Evolutionary conservation across 2,329 filamentous ascomycete species (phyloP).

Genomic region (Onygena corvina): DNA sequence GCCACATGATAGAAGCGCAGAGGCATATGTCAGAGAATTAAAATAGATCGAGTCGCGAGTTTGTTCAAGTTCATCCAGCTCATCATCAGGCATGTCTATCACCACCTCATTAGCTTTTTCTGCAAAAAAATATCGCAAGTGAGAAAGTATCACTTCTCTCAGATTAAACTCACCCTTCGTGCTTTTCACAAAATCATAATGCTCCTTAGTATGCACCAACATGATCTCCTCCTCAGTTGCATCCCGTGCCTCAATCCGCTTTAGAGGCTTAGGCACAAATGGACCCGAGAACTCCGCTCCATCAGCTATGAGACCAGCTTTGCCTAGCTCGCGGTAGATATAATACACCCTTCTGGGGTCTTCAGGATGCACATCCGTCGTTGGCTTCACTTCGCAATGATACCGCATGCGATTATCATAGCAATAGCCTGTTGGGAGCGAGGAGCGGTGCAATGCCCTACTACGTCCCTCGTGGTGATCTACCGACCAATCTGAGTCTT

Average conservation of each 20-base stretch:
- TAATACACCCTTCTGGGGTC: conserved; percentile 84
- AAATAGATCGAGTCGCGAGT: conserved; percentile 71
- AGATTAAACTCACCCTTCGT: conserved; percentile 33
- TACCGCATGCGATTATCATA: conserved; percentile 95
- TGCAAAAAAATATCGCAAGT: not conserved
- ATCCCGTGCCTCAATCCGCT: conserved; percentile 62
- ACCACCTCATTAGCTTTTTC: not conserved
- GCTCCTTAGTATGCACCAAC: conserved; percentile 62
- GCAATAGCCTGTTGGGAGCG: conserved; percentile 62
- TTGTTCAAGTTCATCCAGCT: conserved; percentile 57
- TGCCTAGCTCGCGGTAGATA: conserved; percentile 81
- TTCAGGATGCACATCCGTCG: conserved; percentile 72
- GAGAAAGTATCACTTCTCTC: not conserved
- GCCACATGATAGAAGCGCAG: conserved; percentile 72
- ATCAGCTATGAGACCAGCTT: conserved; percentile 60
- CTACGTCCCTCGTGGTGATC: conserved; percentile 23
- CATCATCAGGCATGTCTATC: conserved; percentile 40
- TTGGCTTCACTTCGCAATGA: conserved; percentile 68
- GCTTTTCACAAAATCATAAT: conserved; percentile 65
- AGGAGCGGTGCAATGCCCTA: conserved; percentile 34
- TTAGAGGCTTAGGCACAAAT: conserved; percentile 43
- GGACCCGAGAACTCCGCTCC: conserved; percentile 41
- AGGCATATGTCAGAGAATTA: conserved; percentile 66
- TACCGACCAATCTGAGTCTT: conserved; percentile 33
- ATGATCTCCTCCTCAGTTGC: conserved; percentile 72